Conservation (phyloP, 1,139 yeast genomes). For the Magnusiomyces suaveolens region DNA sequence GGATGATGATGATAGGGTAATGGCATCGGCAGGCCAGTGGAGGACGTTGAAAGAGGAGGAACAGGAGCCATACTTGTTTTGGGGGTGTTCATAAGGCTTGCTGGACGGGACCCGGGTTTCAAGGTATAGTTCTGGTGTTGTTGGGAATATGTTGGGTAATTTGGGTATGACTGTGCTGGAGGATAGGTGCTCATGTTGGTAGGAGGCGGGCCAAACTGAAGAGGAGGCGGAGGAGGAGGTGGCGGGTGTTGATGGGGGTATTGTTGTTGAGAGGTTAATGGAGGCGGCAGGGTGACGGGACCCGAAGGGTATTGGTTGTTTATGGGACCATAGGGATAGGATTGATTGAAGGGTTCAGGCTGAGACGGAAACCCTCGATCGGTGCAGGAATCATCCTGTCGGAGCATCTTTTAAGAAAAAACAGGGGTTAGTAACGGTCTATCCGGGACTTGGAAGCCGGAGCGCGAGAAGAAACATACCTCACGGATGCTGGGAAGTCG, state of each 20-base stretch:
- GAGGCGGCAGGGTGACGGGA: slow-evolving; percentile 1
- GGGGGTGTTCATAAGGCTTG: neutral
- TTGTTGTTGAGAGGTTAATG: neutral
- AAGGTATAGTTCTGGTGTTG: neutral
- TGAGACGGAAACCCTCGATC: neutral
- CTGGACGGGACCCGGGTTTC: neutral
- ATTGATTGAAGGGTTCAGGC: neutral
- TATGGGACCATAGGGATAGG: neutral
- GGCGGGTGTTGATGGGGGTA: neutral
- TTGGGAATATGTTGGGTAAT: neutral
- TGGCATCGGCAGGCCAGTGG: neutral
- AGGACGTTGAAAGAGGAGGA: slow-evolving; percentile 1
- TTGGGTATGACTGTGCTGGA: neutral
- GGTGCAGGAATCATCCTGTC: neutral
- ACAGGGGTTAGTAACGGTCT: neutral
- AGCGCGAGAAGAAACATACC: slow-evolving; percentile 1
- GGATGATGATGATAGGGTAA: neutral
- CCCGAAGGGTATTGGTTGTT: neutral
- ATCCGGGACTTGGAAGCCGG: neutral
- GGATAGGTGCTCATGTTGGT: neutral
- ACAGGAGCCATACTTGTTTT: neutral
- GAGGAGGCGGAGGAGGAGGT: neutral
- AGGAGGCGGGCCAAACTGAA: neutral
- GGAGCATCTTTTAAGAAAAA: neutral
- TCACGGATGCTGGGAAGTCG: slow-evolving; percentile 8